Base-by-base conservation (phyloP, 2,329 filamentous ascomycete species). In the Berkeleyomyces basicola region DNA sequence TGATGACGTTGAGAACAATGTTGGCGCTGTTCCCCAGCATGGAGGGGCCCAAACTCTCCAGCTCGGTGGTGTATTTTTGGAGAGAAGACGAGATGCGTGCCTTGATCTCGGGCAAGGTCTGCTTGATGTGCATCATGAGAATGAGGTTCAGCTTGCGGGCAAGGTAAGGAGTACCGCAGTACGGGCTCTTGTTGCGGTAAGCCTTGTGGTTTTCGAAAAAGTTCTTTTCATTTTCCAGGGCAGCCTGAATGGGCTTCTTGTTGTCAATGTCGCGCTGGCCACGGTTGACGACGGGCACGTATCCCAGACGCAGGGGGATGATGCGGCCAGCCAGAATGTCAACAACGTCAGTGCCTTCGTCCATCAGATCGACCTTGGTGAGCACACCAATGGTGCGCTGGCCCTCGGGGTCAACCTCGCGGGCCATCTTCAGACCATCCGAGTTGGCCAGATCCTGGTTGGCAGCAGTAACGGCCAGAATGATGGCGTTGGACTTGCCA, bases 51-150 rank as follows among this genome's bases (percentile, higher is more conserved):
- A 99, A 80, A 66, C 85, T 84, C 63, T 83, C 78, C 31, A 99
- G 81, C 74, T 99, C 93, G 49, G 83, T 75, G 3, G 82, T 79
- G 74, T 99, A 99, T 73, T 99, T 99, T 72, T 91, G 86, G 65
- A 99, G 79, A 11, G 92, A 96, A 68, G 88, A 87, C n/a, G 88
- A 83, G 69, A 99, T 99, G 67, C 95, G 87, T 11, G 88, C 90
- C 78, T 99, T 99, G 79, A 99, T 99, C 72, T 99, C 93, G 47
- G 93, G 93, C 11, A 99, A 82, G 1, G 93, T 99, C 78, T 99
- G 92, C 77, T 99, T 99, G 79, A 99, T 99, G 78, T 99, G 93
- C 93, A 99, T 99, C 92, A 99, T 97, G 68, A 99, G 82, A 71
- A 99, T 97, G 70, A 99, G 80, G 76, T 99, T 99, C 65, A 99